Evolutionary conservation across 495 filamentous ascomycete species (phyloP).

Genomic region (Talaromyces trachyspermus): DNA sequence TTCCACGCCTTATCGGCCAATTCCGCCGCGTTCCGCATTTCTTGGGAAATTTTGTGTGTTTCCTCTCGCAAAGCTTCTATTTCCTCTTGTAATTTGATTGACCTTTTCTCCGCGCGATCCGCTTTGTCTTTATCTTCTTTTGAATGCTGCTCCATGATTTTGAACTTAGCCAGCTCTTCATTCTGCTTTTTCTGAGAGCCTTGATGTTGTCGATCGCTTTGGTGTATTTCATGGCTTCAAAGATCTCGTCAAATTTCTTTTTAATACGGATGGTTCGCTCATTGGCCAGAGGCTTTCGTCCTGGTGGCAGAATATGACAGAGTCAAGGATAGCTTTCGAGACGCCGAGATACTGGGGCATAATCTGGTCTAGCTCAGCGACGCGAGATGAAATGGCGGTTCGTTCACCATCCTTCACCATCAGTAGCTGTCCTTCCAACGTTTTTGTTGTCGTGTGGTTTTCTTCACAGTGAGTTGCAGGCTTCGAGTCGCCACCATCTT

Average conservation of each 20-base stretch:
- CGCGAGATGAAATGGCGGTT: slow-evolving; percentile 64
- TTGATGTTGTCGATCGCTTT: slow-evolving; percentile 96
- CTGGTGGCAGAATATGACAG: slow-evolving; percentile 97
- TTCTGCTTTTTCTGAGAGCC: slow-evolving; percentile 70
- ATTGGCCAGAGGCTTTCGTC: slow-evolving; percentile 98
- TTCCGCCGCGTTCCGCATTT: slow-evolving; percentile 47
- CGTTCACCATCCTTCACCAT: slow-evolving; percentile 77
- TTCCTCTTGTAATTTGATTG: slow-evolving; percentile 57
- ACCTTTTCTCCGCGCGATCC: slow-evolving; percentile 59
- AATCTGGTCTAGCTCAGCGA: slow-evolving; percentile 71
- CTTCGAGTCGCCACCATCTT: slow-evolving; percentile 75
- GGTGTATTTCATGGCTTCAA: slow-evolving; percentile 92
- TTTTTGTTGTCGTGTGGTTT: slow-evolving; percentile 64
- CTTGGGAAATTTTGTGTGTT: slow-evolving; percentile 44
- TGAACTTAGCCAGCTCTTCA: slow-evolving; percentile 61
- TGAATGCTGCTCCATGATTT: slow-evolving; percentile 63
- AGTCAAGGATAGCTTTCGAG: slow-evolving; percentile 80
- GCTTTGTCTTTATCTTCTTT: slow-evolving; percentile 84
- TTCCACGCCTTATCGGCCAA: slow-evolving; percentile 53
- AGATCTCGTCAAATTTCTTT: slow-evolving; percentile 94
- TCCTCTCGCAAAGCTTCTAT: slow-evolving; percentile 61
- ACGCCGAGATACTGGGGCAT: slow-evolving; percentile 87
- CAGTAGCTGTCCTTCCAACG: slow-evolving; percentile 68
- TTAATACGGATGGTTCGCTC: slow-evolving; percentile 82
- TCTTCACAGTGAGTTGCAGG: slow-evolving; percentile 80